Conservation (phyloP, 352 stramenopile genomes). For the Aphanomyces euteiches region DNA sequence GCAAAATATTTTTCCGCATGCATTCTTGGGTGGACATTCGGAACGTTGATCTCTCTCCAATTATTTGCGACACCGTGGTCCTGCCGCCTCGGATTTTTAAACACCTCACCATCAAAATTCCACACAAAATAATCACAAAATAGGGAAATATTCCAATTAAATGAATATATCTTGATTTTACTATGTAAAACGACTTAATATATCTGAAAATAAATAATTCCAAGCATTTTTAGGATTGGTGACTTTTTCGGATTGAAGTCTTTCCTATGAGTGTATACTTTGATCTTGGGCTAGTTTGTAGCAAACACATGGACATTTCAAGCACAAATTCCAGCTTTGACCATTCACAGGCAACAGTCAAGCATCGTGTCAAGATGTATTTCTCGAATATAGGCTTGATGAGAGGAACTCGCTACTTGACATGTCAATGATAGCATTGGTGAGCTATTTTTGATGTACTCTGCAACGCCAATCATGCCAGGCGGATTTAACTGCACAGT, state of each 20-base stretch:
- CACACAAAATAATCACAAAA: background rate
- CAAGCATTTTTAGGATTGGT: background rate
- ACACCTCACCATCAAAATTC: background rate
- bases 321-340: background rate
- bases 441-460: too few species aligned
- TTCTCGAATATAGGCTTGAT: too few species aligned
- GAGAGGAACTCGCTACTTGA: too few species aligned
- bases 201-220: background rate
- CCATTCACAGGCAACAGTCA: background rate
- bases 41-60: background rate
- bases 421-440: too few species aligned
- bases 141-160: too few species aligned
- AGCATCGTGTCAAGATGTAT: background rate
- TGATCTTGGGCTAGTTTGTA: background rate
- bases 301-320: background rate
- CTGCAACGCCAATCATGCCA: too few species aligned
- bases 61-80: background rate
- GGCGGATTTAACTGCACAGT: too few species aligned
- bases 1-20: background rate
- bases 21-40: background rate
- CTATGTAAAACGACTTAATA: slow-evolving; percentile 1
- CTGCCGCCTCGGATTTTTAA: background rate
- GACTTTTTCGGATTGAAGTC: background rate
- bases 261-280: background rate
- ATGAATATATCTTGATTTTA: background rate